Evolutionary conservation across 2,329 filamentous ascomycete species (phyloP), one percentile per base, ranked within the genome.

Genomic region (Phyllosticta citriasiana): DNA sequence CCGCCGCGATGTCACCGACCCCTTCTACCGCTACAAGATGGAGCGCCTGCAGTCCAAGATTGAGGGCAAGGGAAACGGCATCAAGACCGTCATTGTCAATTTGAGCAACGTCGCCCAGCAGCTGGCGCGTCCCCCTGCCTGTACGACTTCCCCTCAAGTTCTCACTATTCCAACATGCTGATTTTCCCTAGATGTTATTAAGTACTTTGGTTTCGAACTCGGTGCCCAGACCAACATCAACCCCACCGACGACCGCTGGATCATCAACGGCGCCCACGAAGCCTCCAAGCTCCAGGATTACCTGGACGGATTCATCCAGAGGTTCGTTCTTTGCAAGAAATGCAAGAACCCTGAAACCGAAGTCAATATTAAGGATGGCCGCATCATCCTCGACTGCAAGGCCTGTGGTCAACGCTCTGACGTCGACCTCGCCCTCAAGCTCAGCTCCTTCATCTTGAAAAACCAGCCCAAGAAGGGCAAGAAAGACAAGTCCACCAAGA

Each of bases 1-100:
- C 79, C 92, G 92, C 79, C 91, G 70, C 73, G 93, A 97, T 88
- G 88, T 96, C 81, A 88, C 88, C 82, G 94, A 99, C 81, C 88
- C 88, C 80, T 99, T 97, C 86, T 99, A 99, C 82, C 94, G 94
- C 78, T 99, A 99, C 87, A 99, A 99, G 86, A 99, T 99, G 94
- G 94, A 97, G 82, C 88, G 87, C 71, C 82, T 99, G 75, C 91
- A 96, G 83, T 96, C 94, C 77, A 99, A 99, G 84, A 95, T 99
- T 71, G 94, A 99, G 81, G 94, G 94, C 79, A 99, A 99, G 80
- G 94, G 94, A 69, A 99, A 99, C 81, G 94, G 94, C 74, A 99
- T 99, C 86, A 99, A 99, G 83, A 99, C 77, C 70, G 94, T 99
- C 72, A 88, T 99, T 70, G 91, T 96, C 84, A 99, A 99, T 79